Conservation (phyloP, 2,329 filamentous ascomycete genomes). For the Cercospora sojina region DNA sequence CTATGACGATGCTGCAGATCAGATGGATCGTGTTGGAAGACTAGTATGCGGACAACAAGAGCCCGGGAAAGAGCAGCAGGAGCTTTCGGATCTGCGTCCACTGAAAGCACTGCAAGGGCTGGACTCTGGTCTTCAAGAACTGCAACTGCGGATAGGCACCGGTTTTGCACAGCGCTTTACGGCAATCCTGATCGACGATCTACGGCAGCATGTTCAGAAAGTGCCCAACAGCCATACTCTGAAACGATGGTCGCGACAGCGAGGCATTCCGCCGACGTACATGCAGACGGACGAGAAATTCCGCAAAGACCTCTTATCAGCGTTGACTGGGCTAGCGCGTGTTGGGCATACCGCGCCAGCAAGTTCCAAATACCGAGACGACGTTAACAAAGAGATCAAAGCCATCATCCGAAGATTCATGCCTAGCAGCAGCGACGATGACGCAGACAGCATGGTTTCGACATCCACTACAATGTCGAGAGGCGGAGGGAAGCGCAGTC, state of each 20-base stretch:
- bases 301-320: constrained; percentile 66
- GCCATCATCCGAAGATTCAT: constrained; percentile 79
- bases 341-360: constrained; percentile 78
- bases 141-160: constrained; percentile 80
- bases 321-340: constrained; percentile 75
- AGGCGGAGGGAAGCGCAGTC: constrained; percentile 65
- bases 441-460: constrained; percentile 82
- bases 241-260: constrained; percentile 68
- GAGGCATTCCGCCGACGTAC: constrained; percentile 67
- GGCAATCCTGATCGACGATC: constrained; percentile 71
- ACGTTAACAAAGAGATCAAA: constrained; percentile 81
- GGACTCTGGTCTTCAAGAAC: constrained; percentile 69
- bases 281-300: constrained; percentile 69
- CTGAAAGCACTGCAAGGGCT: constrained; percentile 79
- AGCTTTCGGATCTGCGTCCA: constrained; percentile 67
- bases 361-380: constrained; percentile 79
- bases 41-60: constrained; percentile 73
- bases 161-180: constrained; percentile 82
- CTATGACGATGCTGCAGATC: constrained; percentile 74
- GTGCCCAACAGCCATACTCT: constrained; percentile 73
- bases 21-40: constrained; percentile 73
- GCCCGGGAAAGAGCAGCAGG: constrained; percentile 33
- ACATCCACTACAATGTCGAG: constrained; percentile 64
- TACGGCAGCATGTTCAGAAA: constrained; percentile 74
- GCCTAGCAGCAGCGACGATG: constrained; percentile 90